A percentile compares a stretch with the other conserved stretches of the same genome.
These are phyloP conservation scores for Leishmania turanica DNA, from an alignment of 208 protist species.

Conservation along the genomic window DNA sequence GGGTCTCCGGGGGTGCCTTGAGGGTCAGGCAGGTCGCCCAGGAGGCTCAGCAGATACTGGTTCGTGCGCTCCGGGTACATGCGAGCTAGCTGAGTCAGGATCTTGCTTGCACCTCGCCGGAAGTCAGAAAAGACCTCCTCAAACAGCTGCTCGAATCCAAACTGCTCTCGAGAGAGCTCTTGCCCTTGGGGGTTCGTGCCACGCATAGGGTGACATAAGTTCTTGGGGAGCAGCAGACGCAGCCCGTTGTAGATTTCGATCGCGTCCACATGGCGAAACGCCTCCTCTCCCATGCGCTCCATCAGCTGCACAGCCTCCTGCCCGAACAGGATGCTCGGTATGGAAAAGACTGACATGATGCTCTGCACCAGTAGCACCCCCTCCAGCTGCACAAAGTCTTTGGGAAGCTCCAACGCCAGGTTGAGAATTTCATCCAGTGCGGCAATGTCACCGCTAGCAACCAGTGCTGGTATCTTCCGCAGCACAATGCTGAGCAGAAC, in stretches of 20 bases:
- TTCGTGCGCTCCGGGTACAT: conserved; percentile 54
- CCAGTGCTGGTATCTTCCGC: conserved; percentile 20
- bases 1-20: conserved; percentile 55
- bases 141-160: conserved; percentile 56
- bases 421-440: conserved; percentile 48
- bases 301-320: conserved; percentile 44
- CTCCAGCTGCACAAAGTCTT: conserved; percentile 44
- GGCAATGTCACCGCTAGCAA: conserved; percentile 32
- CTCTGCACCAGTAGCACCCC: conserved; percentile 26
- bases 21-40: conserved; percentile 49
- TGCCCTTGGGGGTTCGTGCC: conserved; percentile 46
- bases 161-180: conserved; percentile 63
- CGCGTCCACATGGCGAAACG: conserved; percentile 35
- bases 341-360: conserved; percentile 42
- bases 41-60: conserved; percentile 46
- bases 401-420: conserved; percentile 47
- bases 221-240: conserved; percentile 51
- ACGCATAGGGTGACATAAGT: conserved; percentile 56
- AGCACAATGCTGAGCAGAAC: conserved; percentile 37
- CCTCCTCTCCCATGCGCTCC: conserved; percentile 37
- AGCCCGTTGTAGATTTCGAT: conserved; percentile 44
- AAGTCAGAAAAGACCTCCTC: conserved; percentile 66
- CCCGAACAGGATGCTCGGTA: conserved; percentile 82
- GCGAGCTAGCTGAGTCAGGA: conserved; percentile 47
- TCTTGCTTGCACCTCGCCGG: conserved; percentile 39